Evolutionary conservation across 179 eudicot species (phyloP).

Genomic region (Corrigiola litoralis): DNA sequence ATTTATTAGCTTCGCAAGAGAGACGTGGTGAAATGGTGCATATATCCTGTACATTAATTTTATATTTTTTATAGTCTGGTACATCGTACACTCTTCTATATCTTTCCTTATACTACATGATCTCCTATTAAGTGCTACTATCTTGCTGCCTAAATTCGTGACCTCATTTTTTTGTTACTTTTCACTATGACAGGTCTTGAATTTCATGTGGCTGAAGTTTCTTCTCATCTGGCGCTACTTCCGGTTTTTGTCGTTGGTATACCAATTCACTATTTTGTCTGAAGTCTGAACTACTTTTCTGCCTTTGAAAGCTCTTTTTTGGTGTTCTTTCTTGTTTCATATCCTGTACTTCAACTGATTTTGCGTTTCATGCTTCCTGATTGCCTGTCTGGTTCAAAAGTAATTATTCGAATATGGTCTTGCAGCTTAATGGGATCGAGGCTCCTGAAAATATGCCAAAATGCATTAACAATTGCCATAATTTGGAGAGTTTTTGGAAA

Average conservation of each 20-base stretch:
- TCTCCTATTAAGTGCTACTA: neutral
- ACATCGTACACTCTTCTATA: neutral
- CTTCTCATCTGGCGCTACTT: slow-evolving; percentile 95
- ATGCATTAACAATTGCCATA: slow-evolving; percentile 93
- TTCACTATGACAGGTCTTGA: slow-evolving; percentile 58
- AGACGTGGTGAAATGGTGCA: no score
- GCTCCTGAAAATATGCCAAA: slow-evolving; percentile 96
- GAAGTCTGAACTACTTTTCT: no score
- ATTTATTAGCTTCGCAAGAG: no score
- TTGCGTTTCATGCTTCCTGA: neutral
- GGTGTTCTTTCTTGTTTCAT: no score
- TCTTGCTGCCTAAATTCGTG: neutral
- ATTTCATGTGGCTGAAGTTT: slow-evolving; percentile 99
- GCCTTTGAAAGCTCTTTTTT: neutral
- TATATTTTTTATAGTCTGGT: neutral
- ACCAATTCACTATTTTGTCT: neutral
- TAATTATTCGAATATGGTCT: neutral
- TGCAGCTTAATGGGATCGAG: slow-evolving; percentile 78
- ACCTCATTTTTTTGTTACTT: slow-evolving; percentile 7
- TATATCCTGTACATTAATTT: neutral
- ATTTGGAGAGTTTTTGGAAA: slow-evolving; percentile 92
- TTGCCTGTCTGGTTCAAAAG: neutral
- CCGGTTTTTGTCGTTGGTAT: slow-evolving; percentile 89
- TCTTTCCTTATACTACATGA: neutral
- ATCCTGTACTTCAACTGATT: no score